Evolutionary conservation across 805 yeast genomes (phyloP), one percentile per base, ranked within the genome.

Genomic region (Kluyveromyces dobzhanskii): DNA sequence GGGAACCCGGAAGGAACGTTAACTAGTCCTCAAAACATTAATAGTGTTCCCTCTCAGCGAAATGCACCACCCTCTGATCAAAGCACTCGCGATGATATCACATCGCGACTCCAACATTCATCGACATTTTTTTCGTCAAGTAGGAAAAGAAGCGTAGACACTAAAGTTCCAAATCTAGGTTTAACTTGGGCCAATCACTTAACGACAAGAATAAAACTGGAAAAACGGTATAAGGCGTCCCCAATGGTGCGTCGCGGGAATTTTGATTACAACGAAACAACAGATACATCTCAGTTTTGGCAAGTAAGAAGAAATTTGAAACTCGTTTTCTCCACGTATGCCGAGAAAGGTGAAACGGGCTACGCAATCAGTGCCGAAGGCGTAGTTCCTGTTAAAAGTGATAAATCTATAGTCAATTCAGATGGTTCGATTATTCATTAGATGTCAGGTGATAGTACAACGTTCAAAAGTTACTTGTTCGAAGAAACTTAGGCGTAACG

Each of bases 151-250:
- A 53, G 53, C 23, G 38, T 56, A 17, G 59, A 59, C 31, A 51
- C 60, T 1, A 62, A 61, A 23, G 57, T 72, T 1, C 80, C 85
- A 3, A 71, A 78, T 13, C 54, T 78, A 32, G 85, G 84, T 0
- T 43, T 71, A 3, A 50, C 65, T 8, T 76, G 84, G 81, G 65
- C 74, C 9, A 73, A 70, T 39, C 65, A 61, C 39, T 53, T 78
- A 9, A 68, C 71, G 40, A 66, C 70, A 29, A 61, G 85, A 33
- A 60, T 80, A 12, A 57, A 71, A 31, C 49, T 75, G 41, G 51
- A 59, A 32, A 73, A 71, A 49, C 56, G 61, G 11, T 66, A 65
- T 43, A 63, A 58, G 43, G 74, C 74, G 8, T 53, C 63, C 14
- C 56, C 60, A 1, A 32, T 54, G 42, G 45, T 56, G 6, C 43